phyloP scores from a whole-genome alignment of 495 filamentous ascomycete genomes.

The Hypoxylon fragiforme region DNA sequence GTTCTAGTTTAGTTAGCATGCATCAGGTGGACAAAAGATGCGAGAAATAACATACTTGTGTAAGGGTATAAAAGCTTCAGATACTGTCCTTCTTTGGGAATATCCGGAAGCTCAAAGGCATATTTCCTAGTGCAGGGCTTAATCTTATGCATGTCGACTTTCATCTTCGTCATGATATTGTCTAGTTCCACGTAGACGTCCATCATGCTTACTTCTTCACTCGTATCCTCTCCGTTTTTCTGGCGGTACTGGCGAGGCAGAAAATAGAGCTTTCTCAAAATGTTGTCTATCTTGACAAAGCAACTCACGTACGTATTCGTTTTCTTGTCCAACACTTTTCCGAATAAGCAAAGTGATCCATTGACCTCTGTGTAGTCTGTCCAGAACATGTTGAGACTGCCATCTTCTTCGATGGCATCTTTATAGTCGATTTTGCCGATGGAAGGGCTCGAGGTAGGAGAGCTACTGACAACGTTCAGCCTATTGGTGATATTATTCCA shows the following conservation, averaged over 20 bases:
- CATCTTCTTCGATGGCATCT: conserved; percentile 86
- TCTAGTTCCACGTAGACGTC: conserved; percentile 90
- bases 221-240: conserved; percentile 65
- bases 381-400: conserved; percentile 94
- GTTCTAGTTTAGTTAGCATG: conserved; percentile 42
- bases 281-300: conserved; percentile 95
- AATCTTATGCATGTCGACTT: conserved; percentile 88
- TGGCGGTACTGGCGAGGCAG: conserved; percentile 72
- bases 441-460: conserved; percentile 58
- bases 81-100: conserved; percentile 89
- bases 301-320: conserved; percentile 79
- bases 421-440: conserved; percentile 80
- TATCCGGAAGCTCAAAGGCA: conserved; percentile 86
- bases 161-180: conserved; percentile 77
- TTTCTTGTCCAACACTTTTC: conserved; percentile 92
- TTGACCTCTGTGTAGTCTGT: conserved; percentile 93
- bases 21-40: background rate
- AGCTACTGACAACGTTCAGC: conserved; percentile 76
- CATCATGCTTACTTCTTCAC: conserved; percentile 83
- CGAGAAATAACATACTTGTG: conserved; percentile 46
- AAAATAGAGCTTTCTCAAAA: conserved; percentile 90
- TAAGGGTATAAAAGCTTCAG: conserved; percentile 94
- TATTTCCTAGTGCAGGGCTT: conserved; percentile 89
- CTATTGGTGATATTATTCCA: conserved; percentile 89
- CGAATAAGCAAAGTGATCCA: conserved; percentile 90